A percentile compares a stretch with the other conserved stretches of the same genome.
These are phyloP conservation scores for Ceratopteris richardii DNA, from an alignment of 75 land plant species.

Conservation along the genomic window DNA sequence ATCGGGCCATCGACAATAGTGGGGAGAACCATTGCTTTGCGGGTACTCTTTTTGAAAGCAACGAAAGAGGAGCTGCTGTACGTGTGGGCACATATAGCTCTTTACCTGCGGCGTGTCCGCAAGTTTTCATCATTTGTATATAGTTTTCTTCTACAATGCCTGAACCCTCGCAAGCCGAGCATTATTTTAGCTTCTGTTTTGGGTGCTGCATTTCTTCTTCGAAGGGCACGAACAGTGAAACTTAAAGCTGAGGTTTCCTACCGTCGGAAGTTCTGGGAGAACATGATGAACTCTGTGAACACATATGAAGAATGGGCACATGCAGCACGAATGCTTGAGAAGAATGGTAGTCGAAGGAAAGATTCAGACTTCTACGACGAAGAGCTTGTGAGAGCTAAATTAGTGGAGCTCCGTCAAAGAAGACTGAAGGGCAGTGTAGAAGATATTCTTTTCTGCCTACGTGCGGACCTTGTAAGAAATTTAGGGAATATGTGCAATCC, in stretches of 20 bases:
- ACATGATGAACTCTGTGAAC: conserved; percentile 19
- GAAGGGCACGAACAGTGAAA: conserved; percentile 14
- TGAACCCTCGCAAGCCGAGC: conserved; percentile 77
- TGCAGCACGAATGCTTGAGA: conserved; percentile 32
- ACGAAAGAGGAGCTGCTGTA: conserved; percentile 18
- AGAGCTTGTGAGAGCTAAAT: conserved; percentile 25
- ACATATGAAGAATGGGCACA: conserved; percentile 36
- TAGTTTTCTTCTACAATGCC: conserved; percentile 38
- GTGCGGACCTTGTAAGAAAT: conserved; percentile 31
- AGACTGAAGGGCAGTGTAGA: conserved; percentile 22
- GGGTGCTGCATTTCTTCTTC: conserved; percentile 12
- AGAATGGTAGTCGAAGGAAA: conserved; percentile 8
- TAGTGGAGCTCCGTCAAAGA: conserved; percentile 20
- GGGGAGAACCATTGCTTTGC: conserved; percentile 71
- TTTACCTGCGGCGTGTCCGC: not conserved
- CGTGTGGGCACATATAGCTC: conserved; percentile 2
- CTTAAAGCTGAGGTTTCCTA: conserved; percentile 13
- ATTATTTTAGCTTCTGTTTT: conserved; percentile 19
- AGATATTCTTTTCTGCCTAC: conserved; percentile 26
- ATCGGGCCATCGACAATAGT: conserved; percentile 70
- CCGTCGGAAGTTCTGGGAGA: conserved; percentile 15
- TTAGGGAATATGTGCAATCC: conserved; percentile 36
- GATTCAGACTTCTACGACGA: conserved; percentile 27
- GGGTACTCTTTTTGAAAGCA: conserved; percentile 55
- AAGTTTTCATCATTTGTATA: conserved; percentile 12